A percentile compares a stretch with the other conserved stretches of the same genome.
phyloP scores from a whole-genome alignment of 1,284 basidiomycete species.

The Clitocybe nebularis region DNA sequence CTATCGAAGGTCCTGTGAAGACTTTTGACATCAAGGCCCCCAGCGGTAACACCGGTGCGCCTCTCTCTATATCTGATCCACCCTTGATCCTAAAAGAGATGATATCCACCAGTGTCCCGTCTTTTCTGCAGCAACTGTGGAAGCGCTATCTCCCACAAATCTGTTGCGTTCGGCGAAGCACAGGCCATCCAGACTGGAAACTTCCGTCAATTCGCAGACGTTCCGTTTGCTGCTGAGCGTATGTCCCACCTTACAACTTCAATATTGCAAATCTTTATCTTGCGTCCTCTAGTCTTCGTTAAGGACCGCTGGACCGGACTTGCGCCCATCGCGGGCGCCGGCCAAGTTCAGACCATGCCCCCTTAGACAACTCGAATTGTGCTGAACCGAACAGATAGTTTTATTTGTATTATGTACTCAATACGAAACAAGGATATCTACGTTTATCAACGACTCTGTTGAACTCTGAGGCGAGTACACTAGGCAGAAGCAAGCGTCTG shows the following conservation, averaged over 20 bases:
- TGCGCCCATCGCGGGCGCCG: constrained; percentile 20
- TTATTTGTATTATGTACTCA: neutral
- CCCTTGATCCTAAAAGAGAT: constrained; percentile 26
- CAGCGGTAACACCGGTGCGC: constrained; percentile 29
- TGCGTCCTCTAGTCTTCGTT: constrained; percentile 23
- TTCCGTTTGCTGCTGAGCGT: constrained; percentile 28
- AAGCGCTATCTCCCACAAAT: constrained; percentile 28
- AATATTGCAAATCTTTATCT: constrained; percentile 14
- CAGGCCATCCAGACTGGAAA: constrained; percentile 33
- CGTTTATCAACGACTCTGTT: too few relatives aligned
- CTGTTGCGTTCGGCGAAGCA: constrained; percentile 26
- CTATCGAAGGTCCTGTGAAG: constrained; percentile 26
- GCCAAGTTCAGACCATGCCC: constrained; percentile 24
- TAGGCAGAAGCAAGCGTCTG: too few relatives aligned
- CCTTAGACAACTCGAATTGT: neutral
- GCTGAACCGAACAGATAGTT: neutral
- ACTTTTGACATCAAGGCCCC: constrained; percentile 23
- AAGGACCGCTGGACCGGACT: constrained; percentile 30
- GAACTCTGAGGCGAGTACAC: too few relatives aligned
- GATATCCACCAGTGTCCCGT: constrained; percentile 25
- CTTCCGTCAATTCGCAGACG: constrained; percentile 24
- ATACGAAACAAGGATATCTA: too few relatives aligned
- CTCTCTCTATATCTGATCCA: neutral
- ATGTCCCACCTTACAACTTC: too few relatives aligned
- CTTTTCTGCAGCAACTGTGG: constrained; percentile 33